Base-by-base conservation (phyloP, 1,284 basidiomycete genomes). In the Tetrapyrgos nigripes region DNA sequence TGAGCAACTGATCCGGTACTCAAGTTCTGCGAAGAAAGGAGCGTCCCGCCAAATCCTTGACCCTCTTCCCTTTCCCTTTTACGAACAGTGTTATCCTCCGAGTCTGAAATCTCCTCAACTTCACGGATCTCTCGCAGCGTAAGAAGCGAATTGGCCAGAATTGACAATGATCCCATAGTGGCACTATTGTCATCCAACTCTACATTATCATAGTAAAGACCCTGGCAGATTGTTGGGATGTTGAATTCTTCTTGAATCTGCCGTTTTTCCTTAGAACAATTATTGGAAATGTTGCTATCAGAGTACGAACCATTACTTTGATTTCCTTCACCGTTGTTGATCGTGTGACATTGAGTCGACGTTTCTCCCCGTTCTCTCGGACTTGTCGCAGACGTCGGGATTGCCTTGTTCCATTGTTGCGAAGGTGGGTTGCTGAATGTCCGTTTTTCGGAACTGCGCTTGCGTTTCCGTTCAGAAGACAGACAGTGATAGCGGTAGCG, bases 211-310 rank as follows among this genome's bases (percentile, higher is more conserved):
- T 86, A 82, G 67, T 85, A 91, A 29, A 94, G 70, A 37, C 85
- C 81, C 66, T 93, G 92, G 62, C 83, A 89, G 55, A 92, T 89
- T 4, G 87, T 87, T 14, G 91, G 86, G 56, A 93, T 85, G 46
- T 80, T 78, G 46, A 87, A 74, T 29, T 81, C 76, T 23, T 85
- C 79, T 53, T 88, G 82, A 51, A 92, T 70, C 90, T 85, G 59
- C 19, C 33, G 43, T 55, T 23, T 28, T 49, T 44, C 33, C 24
- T 2, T 26, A 24, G 21, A 29, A 40, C 13, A 9, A 17, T 11
- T 5, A 9, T 40, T 40, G 37, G 37, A 40, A 37, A 29, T 4
- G 19, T 23, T 14, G 40, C 26, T 31, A 33, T 21, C 28, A 14
- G 8, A n/a, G 10, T 29, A 69, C 83, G 55, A 57, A 92, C 91